Evolutionary conservation across 768 basidiomycete genomes (phyloP), one percentile per base, ranked within the genome.

Genomic region (Pleurotus djamor): DNA sequence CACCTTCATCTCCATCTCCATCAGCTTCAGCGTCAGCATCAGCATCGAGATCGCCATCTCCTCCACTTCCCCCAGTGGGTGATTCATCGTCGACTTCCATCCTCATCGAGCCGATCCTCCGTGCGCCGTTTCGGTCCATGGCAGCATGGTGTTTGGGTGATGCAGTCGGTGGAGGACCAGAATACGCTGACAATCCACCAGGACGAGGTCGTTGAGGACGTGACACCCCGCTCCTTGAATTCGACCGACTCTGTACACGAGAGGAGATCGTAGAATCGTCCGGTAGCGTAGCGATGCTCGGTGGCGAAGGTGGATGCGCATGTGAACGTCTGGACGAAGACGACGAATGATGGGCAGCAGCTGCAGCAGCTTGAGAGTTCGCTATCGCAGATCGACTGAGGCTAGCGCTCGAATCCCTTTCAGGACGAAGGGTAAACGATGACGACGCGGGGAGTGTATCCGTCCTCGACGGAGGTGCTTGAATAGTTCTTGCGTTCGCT

Each of bases 41-140:
- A n/a, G 48, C 65, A n/a, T 68, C 71, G n/a, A 63, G 68, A 16
- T 66, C 71, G 13, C 62, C 66, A 58, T 63, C 63, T 61, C 64
- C 63, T 61, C 21, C 58, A 8, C 48, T 54, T 3, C 21, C 35
- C 16, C 17, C 49, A 36, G 21, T 33, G 12, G 49, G 49, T 16
- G 49, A 50, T 12, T 50, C 49, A 12, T 33, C 49, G 16, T 50
- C 49, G 5, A 50, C 34, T 1, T 50, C 49, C 49, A 50, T 50
- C 4, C 49, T 1, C 54, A 56, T 56, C 54, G 21, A 43, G 21
- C 54, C 54, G 5, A 56, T 38, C 54, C 44, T 56, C 28, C 64
- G 50, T 5, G 34, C 64, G 51, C 60, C 58, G 36, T 56, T 60
- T 1, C 21, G 21, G 21, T 28, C 21, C 21, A 28, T 28, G 3